Conservation (phyloP, 768 basidiomycete species). For the Panellus pusillus region DNA sequence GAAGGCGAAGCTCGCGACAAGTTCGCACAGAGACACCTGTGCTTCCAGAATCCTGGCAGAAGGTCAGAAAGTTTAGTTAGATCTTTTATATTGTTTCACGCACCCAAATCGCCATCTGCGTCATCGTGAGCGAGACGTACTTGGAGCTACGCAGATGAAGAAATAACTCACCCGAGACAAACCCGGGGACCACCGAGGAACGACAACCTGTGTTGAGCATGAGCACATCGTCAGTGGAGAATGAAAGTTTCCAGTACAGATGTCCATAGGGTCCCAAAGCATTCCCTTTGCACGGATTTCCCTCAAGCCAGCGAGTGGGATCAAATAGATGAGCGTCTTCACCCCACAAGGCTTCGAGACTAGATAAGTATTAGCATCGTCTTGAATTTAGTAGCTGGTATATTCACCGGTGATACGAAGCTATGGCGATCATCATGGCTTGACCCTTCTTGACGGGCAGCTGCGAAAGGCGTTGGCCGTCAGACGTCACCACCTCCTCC, state of each 20-base stretch:
- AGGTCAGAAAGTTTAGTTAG: not conserved
- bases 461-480: not conserved
- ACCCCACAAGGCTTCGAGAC: not conserved
- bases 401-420: not conserved
- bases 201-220: too few relatives aligned
- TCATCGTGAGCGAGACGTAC: not conserved
- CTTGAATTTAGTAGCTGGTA: not conserved
- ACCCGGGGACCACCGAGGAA: not conserved
- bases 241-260: too few relatives aligned
- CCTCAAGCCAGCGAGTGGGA: not conserved
- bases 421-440: not conserved
- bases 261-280: not conserved
- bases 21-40: not conserved
- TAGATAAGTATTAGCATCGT: not conserved
- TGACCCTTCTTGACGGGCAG: slow-evolving; percentile 2
- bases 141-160: not conserved
- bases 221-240: too few relatives aligned
- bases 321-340: not conserved
- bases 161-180: slow-evolving; percentile 1
- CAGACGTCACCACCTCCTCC: not conserved
- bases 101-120: not conserved
- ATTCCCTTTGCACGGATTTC: slow-evolving; percentile 1
- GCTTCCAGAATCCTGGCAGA: not conserved
- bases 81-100: not conserved
- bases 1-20: not conserved